Conservation (phyloP, 805 yeast species). For the Wickerhamomyces queroliae region DNA sequence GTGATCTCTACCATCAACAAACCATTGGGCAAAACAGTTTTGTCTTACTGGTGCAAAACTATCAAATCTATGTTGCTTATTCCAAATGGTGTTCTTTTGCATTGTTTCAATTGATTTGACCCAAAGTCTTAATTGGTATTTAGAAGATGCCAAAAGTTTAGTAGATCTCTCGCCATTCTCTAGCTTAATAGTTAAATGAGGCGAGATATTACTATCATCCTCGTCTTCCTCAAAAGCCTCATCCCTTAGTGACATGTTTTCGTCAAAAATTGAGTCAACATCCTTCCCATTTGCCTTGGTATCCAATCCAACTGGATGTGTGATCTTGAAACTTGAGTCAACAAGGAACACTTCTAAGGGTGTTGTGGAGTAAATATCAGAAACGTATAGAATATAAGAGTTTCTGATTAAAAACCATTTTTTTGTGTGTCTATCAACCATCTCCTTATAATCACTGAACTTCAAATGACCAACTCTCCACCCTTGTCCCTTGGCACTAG, state of each 20-base stretch:
- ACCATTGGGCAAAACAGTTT: conserved; percentile 89
- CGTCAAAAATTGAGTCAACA: conserved; percentile 24
- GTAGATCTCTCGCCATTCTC: conserved; percentile 77
- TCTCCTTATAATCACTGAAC: conserved; percentile 71
- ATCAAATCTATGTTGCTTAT: conserved; percentile 66
- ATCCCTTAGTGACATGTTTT: conserved; percentile 21
- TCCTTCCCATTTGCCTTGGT: conserved; percentile 32
- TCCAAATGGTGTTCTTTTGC: conserved; percentile 68
- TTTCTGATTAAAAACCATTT: conserved; percentile 90
- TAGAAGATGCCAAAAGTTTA: conserved; percentile 63
- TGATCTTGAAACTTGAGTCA: conserved; percentile 66
- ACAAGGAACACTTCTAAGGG: conserved; percentile 89
- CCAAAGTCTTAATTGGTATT: conserved; percentile 67
- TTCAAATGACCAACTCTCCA: conserved; percentile 93
- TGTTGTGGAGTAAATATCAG: conserved; percentile 79
- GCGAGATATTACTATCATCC: conserved; percentile 37
- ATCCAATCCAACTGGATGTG: conserved; percentile 36
- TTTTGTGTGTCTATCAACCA: conserved; percentile 85
- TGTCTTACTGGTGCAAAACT: conserved; percentile 91
- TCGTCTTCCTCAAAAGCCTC: conserved; percentile 18
- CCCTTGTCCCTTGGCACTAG: conserved; percentile 84
- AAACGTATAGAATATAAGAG: conserved; percentile 79
- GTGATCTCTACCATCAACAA: conserved; percentile 94
- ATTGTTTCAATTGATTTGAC: conserved; percentile 63
- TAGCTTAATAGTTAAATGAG: conserved; percentile 50